Base-by-base conservation (phyloP, 768 basidiomycete genomes). In the Serendipita vermifera region DNA sequence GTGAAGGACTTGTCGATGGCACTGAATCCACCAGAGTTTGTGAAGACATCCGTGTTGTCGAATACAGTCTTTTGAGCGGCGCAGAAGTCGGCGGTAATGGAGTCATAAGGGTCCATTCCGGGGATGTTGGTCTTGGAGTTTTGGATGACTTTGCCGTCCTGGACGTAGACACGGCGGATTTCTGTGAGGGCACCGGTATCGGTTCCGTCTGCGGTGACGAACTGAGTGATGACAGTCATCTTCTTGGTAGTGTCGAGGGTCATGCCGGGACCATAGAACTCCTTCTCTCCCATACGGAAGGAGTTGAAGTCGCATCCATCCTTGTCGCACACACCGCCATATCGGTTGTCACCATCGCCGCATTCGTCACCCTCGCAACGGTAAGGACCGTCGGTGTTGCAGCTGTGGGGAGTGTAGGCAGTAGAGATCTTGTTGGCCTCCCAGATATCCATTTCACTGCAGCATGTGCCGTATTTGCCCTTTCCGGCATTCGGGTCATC, bases 281-380 rank as follows among this genome's bases (percentile, higher is more conserved):
- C 58, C 6, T 41, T 48, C 65, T 70, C 62, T 31, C 77, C 77
- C 74, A 76, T 71, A 63, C 78, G 77, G 72, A 63, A 80, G 26
- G 78, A 76, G 75, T 79, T 80, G 73, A 78, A 80, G 62, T 79
- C 78, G 66, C 78, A 80, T 41, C 78, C 78, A 60, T 76, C 76
- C 59, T 70, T 69, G 67, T 80, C 77, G 67, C 78, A 80, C 38
- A 75, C 64, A 40, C 72, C 72, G 61, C 63, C 67, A 64, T 73
- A 70, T 57, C 75, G 68, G 64, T 69, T 63, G 61, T 62, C 62
- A 60, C 60, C 62, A 61, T 65, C 67, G 54, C 69, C 69, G 59
- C 75, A 77, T 32, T 69, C 64, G 48, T 63, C 67, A 33, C 74
- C 74, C 24, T 62, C 58, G 72, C 78, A 80, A 54, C 65, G 67